These are phyloP conservation scores for Fistulinella cinereoalba DNA, from an alignment of 1,284 basidiomycete species.

Conservation along the genomic window DNA sequence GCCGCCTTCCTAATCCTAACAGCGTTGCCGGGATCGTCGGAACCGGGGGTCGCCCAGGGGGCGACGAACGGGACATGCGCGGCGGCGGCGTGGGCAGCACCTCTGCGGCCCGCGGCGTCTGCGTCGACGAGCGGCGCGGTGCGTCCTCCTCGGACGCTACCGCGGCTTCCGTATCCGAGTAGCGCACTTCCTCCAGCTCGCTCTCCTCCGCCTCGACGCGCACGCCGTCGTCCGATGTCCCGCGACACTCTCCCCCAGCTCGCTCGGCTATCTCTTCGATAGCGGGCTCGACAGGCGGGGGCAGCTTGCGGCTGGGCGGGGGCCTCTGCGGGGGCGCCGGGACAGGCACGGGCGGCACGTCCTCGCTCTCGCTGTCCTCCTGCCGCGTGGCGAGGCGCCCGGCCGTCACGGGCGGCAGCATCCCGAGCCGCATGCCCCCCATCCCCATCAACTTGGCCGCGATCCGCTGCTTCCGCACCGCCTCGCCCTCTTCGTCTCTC, in stretches of 20 bases:
- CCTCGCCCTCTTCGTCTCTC: slow-evolving; percentile 55
- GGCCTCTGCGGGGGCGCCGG: slow-evolving; percentile 31
- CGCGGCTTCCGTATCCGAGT: slow-evolving; percentile 31
- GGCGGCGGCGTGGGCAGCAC: slow-evolving; percentile 35
- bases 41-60: slow-evolving; percentile 41
- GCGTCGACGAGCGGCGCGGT: too few relatives aligned
- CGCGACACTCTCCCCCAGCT: slow-evolving; percentile 29
- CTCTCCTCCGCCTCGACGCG: slow-evolving; percentile 64
- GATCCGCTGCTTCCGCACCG: slow-evolving; percentile 65
- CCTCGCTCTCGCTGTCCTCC: slow-evolving; percentile 29
- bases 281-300: slow-evolving; percentile 34
- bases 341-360: slow-evolving; percentile 22
- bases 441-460: slow-evolving; percentile 65
- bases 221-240: slow-evolving; percentile 56
- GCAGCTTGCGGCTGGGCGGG: slow-evolving; percentile 37
- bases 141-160: slow-evolving; percentile 15
- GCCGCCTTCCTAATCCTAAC: slow-evolving; percentile 30
- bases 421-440: slow-evolving; percentile 77
- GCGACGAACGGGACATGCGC: slow-evolving; percentile 28
- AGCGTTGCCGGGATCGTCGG: slow-evolving; percentile 34
- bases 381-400: slow-evolving; percentile 19
- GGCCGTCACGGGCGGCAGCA: slow-evolving; percentile 50
- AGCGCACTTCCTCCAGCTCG: slow-evolving; percentile 60
- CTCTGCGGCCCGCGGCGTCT: slow-evolving; percentile 22
- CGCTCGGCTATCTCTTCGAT: background rate